phyloP scores from a whole-genome alignment of 495 filamentous ascomycete species.

The Neurospora pannonica region DNA sequence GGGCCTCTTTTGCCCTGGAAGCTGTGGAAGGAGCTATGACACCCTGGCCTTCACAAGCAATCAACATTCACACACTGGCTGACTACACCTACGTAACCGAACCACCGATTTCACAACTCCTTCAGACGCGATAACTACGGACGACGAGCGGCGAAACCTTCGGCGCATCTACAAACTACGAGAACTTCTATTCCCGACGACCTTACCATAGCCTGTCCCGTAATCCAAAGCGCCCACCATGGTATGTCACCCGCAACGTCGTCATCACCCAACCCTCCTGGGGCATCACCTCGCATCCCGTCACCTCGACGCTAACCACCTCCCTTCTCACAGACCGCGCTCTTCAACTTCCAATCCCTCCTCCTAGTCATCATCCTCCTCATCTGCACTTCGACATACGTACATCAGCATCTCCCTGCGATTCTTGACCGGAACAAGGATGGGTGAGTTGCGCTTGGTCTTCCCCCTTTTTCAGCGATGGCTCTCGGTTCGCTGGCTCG shows the following conservation, averaged over 20 bases:
- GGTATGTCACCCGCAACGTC: background rate
- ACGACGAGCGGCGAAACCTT: background rate
- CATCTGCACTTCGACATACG: constrained; percentile 90
- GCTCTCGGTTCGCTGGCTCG: background rate
- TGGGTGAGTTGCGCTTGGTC: constrained; percentile 44
- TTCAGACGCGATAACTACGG: background rate
- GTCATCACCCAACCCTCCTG: background rate
- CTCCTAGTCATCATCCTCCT: constrained; percentile 87
- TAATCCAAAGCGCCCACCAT: background rate
- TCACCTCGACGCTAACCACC: background rate
- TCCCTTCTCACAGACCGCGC: constrained; percentile 56
- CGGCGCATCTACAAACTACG: background rate
- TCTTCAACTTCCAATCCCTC: constrained; percentile 96
- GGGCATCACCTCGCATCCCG: background rate
- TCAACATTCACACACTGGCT: background rate
- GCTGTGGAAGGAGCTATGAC: constrained; percentile 5
- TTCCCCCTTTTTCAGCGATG: background rate
- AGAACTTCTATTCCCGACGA: background rate
- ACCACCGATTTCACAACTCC: background rate
- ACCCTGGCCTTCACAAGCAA: constrained; percentile 4
- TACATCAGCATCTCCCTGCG: constrained; percentile 80
- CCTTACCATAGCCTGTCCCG: background rate
- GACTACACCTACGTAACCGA: constrained; percentile 1
- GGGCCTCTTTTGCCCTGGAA: background rate
- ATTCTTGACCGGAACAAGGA: constrained; percentile 91